Conservation (phyloP, 1,284 basidiomycete species). For the Boletus nobilissimus region DNA sequence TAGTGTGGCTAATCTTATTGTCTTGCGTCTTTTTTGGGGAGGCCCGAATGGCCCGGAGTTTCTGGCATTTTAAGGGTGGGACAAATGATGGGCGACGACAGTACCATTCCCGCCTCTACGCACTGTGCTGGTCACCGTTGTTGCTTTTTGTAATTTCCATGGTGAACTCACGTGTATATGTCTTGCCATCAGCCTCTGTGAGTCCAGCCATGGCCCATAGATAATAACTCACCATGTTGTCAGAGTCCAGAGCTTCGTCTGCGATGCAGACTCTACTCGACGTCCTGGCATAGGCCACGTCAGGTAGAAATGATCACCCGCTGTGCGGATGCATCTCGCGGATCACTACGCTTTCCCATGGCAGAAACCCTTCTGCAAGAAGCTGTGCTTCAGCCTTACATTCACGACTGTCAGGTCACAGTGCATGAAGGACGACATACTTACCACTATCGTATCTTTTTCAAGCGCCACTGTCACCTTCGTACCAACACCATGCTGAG, state of each 20-base stretch:
- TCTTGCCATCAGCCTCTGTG: constrained; percentile 1
- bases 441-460: constrained; percentile 2
- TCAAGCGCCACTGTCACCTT: background rate
- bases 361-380: constrained; percentile 6
- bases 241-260: constrained; percentile 17
- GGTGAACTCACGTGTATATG: background rate
- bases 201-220: background rate
- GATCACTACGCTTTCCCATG: background rate
- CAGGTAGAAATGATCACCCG: constrained; percentile 10
- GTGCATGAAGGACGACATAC: background rate
- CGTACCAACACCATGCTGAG: background rate
- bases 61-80: too few species aligned
- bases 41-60: too few species aligned
- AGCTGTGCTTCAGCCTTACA: background rate
- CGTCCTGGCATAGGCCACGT: background rate
- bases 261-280: constrained; percentile 15
- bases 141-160: too few species aligned
- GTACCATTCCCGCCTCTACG: too few species aligned
- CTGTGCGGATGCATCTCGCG: background rate
- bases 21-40: too few species aligned
- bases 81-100: too few species aligned
- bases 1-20: too few species aligned
- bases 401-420: background rate
- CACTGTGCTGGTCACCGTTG: too few species aligned
- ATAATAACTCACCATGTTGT: background rate